Evolutionary conservation across 1,139 yeast species (phyloP).

Genomic region (Geotrichum histeridarum): DNA sequence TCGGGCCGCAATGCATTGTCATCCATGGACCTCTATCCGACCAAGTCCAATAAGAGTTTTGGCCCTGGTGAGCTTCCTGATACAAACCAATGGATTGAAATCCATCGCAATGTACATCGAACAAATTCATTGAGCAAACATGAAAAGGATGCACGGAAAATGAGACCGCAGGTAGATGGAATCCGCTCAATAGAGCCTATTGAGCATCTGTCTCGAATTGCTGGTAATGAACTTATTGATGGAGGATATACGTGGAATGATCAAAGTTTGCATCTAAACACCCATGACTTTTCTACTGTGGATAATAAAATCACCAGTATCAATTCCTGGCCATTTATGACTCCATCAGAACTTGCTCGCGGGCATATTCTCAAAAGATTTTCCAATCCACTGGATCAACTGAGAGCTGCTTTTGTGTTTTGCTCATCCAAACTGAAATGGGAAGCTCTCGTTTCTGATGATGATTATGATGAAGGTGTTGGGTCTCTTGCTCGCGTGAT

Average conservation of each 20-base stretch:
- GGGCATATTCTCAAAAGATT: conserved; percentile 13
- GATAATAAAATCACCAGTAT: conserved; percentile 32
- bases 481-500: conserved; percentile 32
- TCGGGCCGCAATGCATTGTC: conserved; percentile 31
- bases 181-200: conserved; percentile 63
- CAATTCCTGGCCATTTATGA: conserved; percentile 37
- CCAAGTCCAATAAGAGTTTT: conserved; percentile 61
- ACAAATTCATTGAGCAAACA: conserved; percentile 66
- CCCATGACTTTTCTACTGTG: conserved; percentile 30
- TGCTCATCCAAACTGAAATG: conserved; percentile 49
- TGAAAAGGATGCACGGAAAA: conserved; percentile 66
- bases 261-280: conserved; percentile 15
- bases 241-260: conserved; percentile 25
- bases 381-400: conserved; percentile 44
- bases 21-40: conserved; percentile 51
- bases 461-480: conserved; percentile 20
- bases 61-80: conserved; percentile 39
- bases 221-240: conserved; percentile 31
- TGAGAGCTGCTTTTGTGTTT: conserved; percentile 59
- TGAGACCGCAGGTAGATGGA: conserved; percentile 63
- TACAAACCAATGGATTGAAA: conserved; percentile 44
- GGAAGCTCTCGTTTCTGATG: conserved; percentile 30
- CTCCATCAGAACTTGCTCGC: conserved; percentile 28
- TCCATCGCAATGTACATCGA: conserved; percentile 61
- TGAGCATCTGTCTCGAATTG: conserved; percentile 26